Evolutionary conservation across 768 basidiomycete genomes (phyloP), one percentile per base, ranked within the genome.

Genomic region (Mycena rosella): DNA sequence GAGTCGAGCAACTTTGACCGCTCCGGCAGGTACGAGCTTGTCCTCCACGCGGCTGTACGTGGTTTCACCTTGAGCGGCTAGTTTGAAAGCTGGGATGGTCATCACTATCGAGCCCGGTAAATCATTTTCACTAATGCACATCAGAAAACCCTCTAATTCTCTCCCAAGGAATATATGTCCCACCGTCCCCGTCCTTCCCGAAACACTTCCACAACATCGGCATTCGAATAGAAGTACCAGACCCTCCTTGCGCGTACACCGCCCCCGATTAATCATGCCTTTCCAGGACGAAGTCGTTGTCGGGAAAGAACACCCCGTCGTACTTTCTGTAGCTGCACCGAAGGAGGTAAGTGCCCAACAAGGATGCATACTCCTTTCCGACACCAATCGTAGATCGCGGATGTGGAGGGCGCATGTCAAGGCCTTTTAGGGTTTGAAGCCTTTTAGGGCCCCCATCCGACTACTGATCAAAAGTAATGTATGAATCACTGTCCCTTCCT

Each of bases 181-280:
- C 97, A 4, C 89, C 91, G 1, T 84, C 86, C 9, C 74, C 89
- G 3, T 82, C 88, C 49, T 98, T 94, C 78, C 98, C 97, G 3
- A 91, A 87, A 70, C 87, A 88, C 57, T 99, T 96, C 79, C 96
- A 97, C 72, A 92, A 95, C 69, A 87, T 98, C 30, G 96, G 94
- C 9, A 91, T 99, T 65, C 89, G 97, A 51, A 95, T 99, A 73
- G 97, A 97, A 85, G 93, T 91, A 63, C 70, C 30, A 17, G 1
- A 20, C 9, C 42, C n/a, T n/a, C 20, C 5, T 24, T 22, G 10
- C 20, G n/a, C n/a, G n/a, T 38, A 18, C 32, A 20, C 15, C 1
- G 4, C 17, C 8, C 27, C 42, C 26, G 29, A 32, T 61, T 60
- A 17, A 55, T 69, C 53, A 49, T 40, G 26, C n/a, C 20, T 38